A percentile compares a stretch with the other conserved stretches of the same genome.
phyloP scores from a whole-genome alignment of 495 filamentous ascomycete species.

The Penicillium bovifimosum region DNA sequence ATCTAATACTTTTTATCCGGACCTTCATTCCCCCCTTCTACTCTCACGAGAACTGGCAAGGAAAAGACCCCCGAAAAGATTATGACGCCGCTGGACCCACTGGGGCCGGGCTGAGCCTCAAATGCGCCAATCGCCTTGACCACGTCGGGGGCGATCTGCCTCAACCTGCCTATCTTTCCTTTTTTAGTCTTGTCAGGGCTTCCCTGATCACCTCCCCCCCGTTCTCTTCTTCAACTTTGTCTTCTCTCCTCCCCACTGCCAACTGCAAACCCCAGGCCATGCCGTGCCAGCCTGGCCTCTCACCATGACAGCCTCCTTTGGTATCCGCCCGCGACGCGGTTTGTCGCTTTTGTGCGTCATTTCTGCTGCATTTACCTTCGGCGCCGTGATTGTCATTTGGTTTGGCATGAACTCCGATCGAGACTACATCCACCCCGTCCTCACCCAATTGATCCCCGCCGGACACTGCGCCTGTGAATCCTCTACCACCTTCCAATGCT shows the following conservation, averaged over 20 bases:
- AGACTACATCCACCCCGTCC: slow-evolving; percentile 32
- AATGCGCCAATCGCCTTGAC: background rate
- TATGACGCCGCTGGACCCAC: slow-evolving; percentile 3
- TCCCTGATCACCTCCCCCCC: background rate
- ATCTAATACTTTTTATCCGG: background rate
- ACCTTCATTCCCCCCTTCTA: background rate
- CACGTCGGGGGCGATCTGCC: background rate
- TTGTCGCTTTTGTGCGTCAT: slow-evolving; percentile 23
- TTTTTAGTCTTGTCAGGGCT: background rate
- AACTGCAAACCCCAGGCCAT: slow-evolving; percentile 6
- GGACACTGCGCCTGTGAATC: slow-evolving; percentile 40
- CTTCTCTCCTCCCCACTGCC: background rate
- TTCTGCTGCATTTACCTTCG: slow-evolving; percentile 13
- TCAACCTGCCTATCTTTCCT: background rate
- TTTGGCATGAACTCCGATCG: slow-evolving; percentile 39
- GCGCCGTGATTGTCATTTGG: slow-evolving; percentile 28
- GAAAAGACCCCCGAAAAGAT: background rate
- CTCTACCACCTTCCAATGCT: slow-evolving; percentile 38
- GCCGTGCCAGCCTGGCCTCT: slow-evolving; percentile 4
- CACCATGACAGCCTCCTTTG: slow-evolving; percentile 23
- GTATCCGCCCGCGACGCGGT: slow-evolving; percentile 24
- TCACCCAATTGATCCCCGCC: slow-evolving; percentile 38
- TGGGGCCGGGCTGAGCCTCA: background rate
- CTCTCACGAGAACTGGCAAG: background rate
- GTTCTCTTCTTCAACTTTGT: background rate